A percentile compares a stretch with the other conserved stretches of the same genome.
Evolutionary conservation across 1,284 basidiomycete species (phyloP).

Genomic region (Puccinia novopanici): DNA sequence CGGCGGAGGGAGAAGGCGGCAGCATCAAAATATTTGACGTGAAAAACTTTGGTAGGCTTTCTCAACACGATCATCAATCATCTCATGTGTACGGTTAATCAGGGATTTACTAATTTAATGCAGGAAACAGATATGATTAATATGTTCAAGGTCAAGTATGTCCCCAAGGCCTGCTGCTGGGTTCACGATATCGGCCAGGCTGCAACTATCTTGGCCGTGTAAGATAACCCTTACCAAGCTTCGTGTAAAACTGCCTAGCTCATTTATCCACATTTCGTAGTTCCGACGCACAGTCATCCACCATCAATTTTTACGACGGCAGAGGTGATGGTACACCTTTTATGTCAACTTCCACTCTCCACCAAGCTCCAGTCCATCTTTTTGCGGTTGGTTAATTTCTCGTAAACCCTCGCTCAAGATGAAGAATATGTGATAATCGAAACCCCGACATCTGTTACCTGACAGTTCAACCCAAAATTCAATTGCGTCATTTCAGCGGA

Average conservation of each 20-base stretch:
- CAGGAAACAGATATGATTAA: constrained; percentile 86
- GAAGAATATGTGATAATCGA: not conserved
- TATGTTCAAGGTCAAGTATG: constrained; percentile 84
- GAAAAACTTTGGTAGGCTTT: constrained; percentile 83
- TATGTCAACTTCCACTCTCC: constrained; percentile 73
- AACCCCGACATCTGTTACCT: not conserved
- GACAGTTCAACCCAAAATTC: constrained; percentile 84
- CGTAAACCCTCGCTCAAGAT: not conserved
- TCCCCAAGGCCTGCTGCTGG: constrained; percentile 86
- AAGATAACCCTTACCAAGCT: constrained; percentile 55
- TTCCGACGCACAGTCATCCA: constrained; percentile 73
- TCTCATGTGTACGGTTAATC: not conserved
- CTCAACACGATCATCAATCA: not conserved
- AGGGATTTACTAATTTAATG: constrained; percentile 9
- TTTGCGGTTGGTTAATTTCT: constrained; percentile 71
- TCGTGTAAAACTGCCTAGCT: not conserved
- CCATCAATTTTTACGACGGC: constrained; percentile 87
- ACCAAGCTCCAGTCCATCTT: constrained; percentile 82
- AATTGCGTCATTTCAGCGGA: constrained; percentile 93
- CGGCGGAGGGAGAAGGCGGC: constrained; percentile 66
- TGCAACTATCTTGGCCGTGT: constrained; percentile 84
- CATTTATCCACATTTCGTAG: constrained; percentile 60
- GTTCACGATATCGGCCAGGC: constrained; percentile 85
- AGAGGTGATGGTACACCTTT: constrained; percentile 78
- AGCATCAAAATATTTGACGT: constrained; percentile 92